A percentile compares a stretch with the other conserved stretches of the same genome.
Conservation (phyloP, 371 early-diverging fungal species). For the Mucor piriformis region DNA sequence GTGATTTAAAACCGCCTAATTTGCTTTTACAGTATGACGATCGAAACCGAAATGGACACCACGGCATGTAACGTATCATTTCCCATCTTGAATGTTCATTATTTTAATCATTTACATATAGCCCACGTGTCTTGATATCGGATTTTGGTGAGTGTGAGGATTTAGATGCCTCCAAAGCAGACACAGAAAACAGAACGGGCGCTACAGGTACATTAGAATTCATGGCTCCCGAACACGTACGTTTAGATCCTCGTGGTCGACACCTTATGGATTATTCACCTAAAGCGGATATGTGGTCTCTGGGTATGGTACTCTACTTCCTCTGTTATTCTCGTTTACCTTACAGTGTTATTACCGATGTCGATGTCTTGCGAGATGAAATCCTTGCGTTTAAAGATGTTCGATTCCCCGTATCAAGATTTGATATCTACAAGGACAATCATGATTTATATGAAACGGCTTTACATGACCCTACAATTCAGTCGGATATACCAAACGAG, state of each 20-base stretch:
- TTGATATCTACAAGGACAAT: conserved; percentile 30
- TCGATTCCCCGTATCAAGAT: conserved; percentile 35
- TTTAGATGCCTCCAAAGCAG: conserved; percentile 36
- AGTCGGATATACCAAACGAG: conserved; percentile 55
- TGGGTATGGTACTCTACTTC: conserved; percentile 92
- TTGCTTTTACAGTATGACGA: conserved; percentile 75
- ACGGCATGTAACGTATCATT: conserved; percentile 21
- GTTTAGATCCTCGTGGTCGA: conserved; percentile 53
- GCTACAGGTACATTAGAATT: conserved; percentile 96
- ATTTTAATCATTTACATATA: conserved; percentile 18
- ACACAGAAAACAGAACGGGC: conserved; percentile 79
- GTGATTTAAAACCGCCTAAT: conserved; percentile 93
- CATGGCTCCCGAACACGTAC: conserved; percentile 86
- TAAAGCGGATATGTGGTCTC: conserved; percentile 93
- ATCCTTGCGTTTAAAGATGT: conserved; percentile 68
- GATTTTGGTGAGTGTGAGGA: conserved; percentile 98
- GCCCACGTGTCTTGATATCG: conserved; percentile 85
- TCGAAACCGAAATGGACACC: conserved; percentile 20
- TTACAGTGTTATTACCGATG: conserved; percentile 83
- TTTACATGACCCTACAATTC: conserved; percentile 17
- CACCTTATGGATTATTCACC: conserved; percentile 77
- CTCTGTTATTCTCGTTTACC: conserved; percentile 87
- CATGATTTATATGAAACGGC: conserved; percentile 14
- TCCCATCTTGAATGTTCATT: conserved; percentile 12
- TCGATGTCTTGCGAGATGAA: conserved; percentile 80